A percentile compares a stretch with the other conserved stretches of the same genome.
phyloP scores from a whole-genome alignment of 140 eudicot species.

The Senecio squalidus region DNA sequence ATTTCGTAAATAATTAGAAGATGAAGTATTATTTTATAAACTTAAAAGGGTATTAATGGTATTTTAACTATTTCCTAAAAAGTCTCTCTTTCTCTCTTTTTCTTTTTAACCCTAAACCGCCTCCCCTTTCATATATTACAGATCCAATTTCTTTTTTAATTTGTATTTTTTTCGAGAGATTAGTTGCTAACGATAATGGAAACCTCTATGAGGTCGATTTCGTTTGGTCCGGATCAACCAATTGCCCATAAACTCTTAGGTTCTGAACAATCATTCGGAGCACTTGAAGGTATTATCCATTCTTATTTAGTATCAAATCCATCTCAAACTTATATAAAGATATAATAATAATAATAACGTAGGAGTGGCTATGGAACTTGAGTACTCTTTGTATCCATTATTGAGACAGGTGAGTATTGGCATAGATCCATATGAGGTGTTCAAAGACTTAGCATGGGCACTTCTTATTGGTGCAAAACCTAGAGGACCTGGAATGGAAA shows the following conservation, averaged over 20 bases:
- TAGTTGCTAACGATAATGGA: too few relatives aligned
- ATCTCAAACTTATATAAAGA: background rate
- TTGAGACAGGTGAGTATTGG: constrained; percentile 89
- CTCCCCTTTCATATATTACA: too few relatives aligned
- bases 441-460: constrained; percentile 97
- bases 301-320: background rate
- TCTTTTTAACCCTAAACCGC: too few relatives aligned
- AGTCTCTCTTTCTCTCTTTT: too few relatives aligned
- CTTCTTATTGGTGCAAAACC: constrained; percentile 98
- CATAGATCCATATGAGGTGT: constrained; percentile 90
- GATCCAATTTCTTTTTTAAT: too few relatives aligned
- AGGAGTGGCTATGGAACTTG: constrained; percentile 99
- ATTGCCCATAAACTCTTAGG: constrained; percentile 84
- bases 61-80: too few relatives aligned
- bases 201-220: too few relatives aligned
- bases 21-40: too few relatives aligned
- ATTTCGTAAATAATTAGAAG: too few relatives aligned
- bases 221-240: constrained; percentile 93
- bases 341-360: constrained; percentile 11
- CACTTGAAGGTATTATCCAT: constrained; percentile 76
- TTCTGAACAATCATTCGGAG: constrained; percentile 78
- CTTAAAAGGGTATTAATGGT: too few relatives aligned
- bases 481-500: constrained; percentile 98
- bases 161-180: too few relatives aligned
- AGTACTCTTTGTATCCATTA: constrained; percentile 89